Conservation (phyloP, 75 land plant genomes). For the Selaginella moellendorffii region DNA sequence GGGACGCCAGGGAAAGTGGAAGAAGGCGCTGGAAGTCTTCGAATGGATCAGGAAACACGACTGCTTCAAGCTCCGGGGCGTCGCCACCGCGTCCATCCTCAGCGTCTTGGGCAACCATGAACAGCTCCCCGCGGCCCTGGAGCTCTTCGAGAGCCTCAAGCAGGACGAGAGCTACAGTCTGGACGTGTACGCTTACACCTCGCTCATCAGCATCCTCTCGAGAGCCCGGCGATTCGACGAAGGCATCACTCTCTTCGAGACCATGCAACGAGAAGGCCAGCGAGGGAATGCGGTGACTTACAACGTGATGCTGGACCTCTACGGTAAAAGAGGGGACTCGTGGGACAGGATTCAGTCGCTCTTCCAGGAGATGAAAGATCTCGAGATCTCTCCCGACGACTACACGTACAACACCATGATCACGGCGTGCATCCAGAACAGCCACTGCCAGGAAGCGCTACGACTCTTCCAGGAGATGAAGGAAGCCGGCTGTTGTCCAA, state of each 20-base stretch:
- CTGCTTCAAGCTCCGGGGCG: neutral
- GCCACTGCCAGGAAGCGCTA: slow-evolving; percentile 53
- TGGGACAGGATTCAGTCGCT: slow-evolving; percentile 40
- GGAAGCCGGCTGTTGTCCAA: slow-evolving; percentile 41
- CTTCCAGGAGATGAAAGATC: slow-evolving; percentile 49
- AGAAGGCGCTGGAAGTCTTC: slow-evolving; percentile 34
- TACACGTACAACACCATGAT: slow-evolving; percentile 89
- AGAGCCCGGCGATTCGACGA: slow-evolving; percentile 50
- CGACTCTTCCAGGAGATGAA: slow-evolving; percentile 67
- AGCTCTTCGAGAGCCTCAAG: slow-evolving; percentile 26
- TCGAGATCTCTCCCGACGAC: slow-evolving; percentile 45
- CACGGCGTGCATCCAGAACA: slow-evolving; percentile 49
- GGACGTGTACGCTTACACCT: slow-evolving; percentile 74
- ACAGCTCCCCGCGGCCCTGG: slow-evolving; percentile 26
- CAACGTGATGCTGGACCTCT: slow-evolving; percentile 71
- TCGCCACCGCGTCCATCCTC: neutral
- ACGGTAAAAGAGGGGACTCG: slow-evolving; percentile 60
- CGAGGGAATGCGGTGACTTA: slow-evolving; percentile 65
- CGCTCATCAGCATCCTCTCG: slow-evolving; percentile 44
- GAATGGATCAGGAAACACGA: slow-evolving; percentile 28
- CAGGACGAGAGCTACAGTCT: slow-evolving; percentile 26
- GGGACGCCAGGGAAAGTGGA: slow-evolving; percentile 26
- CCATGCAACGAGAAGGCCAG: slow-evolving; percentile 59
- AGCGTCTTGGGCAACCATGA: neutral
- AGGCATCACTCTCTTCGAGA: slow-evolving; percentile 42